Conservation (phyloP, 225 moss, liverwort and hornwort species). For the Polytrichum formosum region DNA sequence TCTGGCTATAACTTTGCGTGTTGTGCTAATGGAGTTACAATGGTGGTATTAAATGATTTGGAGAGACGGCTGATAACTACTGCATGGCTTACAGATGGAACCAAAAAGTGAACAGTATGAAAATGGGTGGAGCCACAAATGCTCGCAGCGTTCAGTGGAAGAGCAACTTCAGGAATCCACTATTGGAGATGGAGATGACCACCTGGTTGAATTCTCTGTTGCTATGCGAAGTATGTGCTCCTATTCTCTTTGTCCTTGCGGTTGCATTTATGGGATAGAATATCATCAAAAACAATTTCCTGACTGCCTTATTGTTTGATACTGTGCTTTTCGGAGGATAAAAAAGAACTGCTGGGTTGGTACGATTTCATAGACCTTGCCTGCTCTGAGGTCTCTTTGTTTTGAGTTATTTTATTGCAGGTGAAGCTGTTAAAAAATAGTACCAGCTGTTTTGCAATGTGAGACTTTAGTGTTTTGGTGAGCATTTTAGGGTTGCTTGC, state of each 20-base stretch:
- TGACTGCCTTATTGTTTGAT: too few species aligned
- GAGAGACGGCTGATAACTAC: conserved; percentile 16
- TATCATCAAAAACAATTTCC: too few species aligned
- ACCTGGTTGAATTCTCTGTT: conserved; percentile 82
- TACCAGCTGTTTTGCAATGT: too few species aligned
- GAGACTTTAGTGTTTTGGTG: not conserved
- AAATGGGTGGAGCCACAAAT: conserved; percentile 57
- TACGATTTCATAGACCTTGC: too few species aligned
- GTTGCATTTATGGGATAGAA: too few species aligned
- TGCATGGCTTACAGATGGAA: conserved; percentile 39
- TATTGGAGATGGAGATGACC: conserved; percentile 69
- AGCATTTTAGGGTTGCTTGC: not conserved
- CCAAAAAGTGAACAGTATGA: conserved; percentile 50
- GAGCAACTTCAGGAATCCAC: conserved; percentile 73
- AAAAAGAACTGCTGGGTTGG: too few species aligned
- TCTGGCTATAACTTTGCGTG: too few species aligned
- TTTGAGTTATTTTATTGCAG: too few species aligned
- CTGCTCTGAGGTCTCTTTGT: too few species aligned
- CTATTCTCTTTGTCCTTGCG: not conserved
- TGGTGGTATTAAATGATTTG: not conserved
- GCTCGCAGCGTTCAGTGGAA: conserved; percentile 67
- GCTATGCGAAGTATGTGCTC: conserved; percentile 64
- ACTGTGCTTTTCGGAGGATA: too few species aligned
- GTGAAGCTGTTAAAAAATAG: too few species aligned
- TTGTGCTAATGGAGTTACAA: too few species aligned